Conservation (phyloP, 805 yeast genomes). For the Candida argentea region DNA sequence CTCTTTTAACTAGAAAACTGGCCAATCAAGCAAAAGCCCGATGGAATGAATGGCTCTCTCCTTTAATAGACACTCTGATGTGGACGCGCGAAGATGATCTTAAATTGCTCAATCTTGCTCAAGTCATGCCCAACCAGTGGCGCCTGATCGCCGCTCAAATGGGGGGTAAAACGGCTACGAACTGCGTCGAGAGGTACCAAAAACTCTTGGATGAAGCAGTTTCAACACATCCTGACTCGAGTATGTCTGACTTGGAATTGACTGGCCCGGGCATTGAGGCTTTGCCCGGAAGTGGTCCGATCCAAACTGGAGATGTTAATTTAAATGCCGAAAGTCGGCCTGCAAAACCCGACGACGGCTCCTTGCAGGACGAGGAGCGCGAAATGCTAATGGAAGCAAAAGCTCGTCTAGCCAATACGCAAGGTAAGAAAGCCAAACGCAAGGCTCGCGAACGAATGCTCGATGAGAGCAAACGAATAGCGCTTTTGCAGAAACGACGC, state of each 20-base stretch:
- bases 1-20: slow-evolving; percentile 72
- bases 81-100: slow-evolving; percentile 79
- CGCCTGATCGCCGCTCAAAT: slow-evolving; percentile 73
- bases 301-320: slow-evolving; percentile 48
- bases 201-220: slow-evolving; percentile 46
- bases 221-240: slow-evolving; percentile 18
- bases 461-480: slow-evolving; percentile 66
- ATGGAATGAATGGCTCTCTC: slow-evolving; percentile 85
- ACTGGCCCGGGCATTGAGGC: slow-evolving; percentile 48
- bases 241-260: slow-evolving; percentile 26
- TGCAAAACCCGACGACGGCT: slow-evolving; percentile 72
- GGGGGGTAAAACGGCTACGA: slow-evolving; percentile 70
- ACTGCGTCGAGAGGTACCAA: slow-evolving; percentile 80
- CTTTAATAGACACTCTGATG: slow-evolving; percentile 48
- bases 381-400: slow-evolving; percentile 95
- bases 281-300: slow-evolving; percentile 31
- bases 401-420: slow-evolving; percentile 84
- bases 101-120: slow-evolving; percentile 53
- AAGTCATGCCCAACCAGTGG: slow-evolving; percentile 87
- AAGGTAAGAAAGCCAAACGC: slow-evolving; percentile 89
- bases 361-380: slow-evolving; percentile 75
- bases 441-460: slow-evolving; percentile 78
- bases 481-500: slow-evolving; percentile 68
- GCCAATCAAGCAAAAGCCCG: slow-evolving; percentile 89
- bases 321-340: slow-evolving; percentile 67